Evolutionary conservation across 2,329 filamentous ascomycete species (phyloP), one percentile per base, ranked within the genome.

Genomic region (Aureobasidium sp.): DNA sequence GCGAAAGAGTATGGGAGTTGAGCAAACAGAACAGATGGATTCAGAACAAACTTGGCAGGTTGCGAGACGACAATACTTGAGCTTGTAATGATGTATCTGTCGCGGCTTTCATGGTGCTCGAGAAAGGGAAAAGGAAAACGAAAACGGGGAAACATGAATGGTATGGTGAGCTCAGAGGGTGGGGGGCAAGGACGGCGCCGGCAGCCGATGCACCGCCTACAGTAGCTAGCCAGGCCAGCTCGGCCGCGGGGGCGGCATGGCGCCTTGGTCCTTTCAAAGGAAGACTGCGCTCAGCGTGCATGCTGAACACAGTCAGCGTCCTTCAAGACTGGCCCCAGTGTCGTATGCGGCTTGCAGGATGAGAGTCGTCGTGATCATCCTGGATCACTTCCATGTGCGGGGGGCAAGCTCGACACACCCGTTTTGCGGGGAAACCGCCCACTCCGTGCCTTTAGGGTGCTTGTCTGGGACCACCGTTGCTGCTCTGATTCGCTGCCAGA

Each of bases 301-400:
- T 60, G 60, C 60, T 55, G 48, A 55, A 43, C 55, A 47, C 62
- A 60, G 53, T 59, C 61, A 63, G 47, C 62, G 46, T 20, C 36
- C 62, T 63, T 36, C 52, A 53, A 41, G 32, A 52, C 43, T 59
- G 46, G 61, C 53, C 51, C 20, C 34, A 53, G 62, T 63, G 62
- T 63, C 62, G 62, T 60, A 60, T 63, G 62, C 62, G 62, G 62
- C 62, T 59, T 60, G 60, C 50, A 56, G 53, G 48, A 47, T 62
- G 36, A 48, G 29, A 62, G 48, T 48, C 47, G 48, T 27, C 32
- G 41, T 37, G 59, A 62, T 48, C 50, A 55, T 47, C 50, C 41
- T 50, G 59, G 20, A 44, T 39, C 41, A 39, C 47, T 48, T 17
- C 29, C 48, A 56, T 56, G 60, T 26, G 60, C n/a, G 60, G 59